Evolutionary conservation across 2,329 filamentous ascomycete species (phyloP), one percentile per base, ranked within the genome.

Genomic region (Teratosphaeria viscida): DNA sequence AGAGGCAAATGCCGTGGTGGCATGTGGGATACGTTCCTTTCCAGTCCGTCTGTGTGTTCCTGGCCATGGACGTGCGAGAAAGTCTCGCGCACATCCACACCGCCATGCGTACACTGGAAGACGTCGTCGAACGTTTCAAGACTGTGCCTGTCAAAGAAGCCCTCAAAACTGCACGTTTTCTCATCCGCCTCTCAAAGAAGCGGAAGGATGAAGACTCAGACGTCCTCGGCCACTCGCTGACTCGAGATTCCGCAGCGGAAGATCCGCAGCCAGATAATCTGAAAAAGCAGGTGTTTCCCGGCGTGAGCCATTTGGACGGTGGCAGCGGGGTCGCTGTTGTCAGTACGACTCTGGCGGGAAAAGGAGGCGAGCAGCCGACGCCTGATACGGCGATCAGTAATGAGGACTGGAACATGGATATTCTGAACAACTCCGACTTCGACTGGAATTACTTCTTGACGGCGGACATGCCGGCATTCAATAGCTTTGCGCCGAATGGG

Each of bases 11-110:
- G 2, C 81, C 82, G 0, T 85, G 82, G 82, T 82, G 84, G 64
- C 82, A 85, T 60, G 77, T 82, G 54, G 81, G 80, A 32, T 84
- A 85, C 55, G 79, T 84, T 0, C 82, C 82, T 0, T 85, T 85
- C 61, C 82, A 84, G 57, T 77, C 82, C 0, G 75, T 84, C 34
- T 84, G 82, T 60, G 74, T 81, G 0, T 70, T 84, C 5, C 72
- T 85, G 1, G 80, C 79, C 0, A 81, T 84, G 55, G 82, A 85
- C 56, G 82, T 74, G 0, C 74, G 74, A 0, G 73, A 79, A 0
- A 79, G 79, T 0, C 70, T 83, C 0, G 71, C 73, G 0, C 72
- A 80, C 59, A 74, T 85, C 5, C 71, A 72, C 2, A 77, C 81
- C 26, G 81, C 81, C 0, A 80, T 85, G 78, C 67, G 67, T 7